Evolutionary conservation across 2,329 filamentous ascomycete species (phyloP), one percentile per base, ranked within the genome.

Genomic region (Chaetomium sp.): DNA sequence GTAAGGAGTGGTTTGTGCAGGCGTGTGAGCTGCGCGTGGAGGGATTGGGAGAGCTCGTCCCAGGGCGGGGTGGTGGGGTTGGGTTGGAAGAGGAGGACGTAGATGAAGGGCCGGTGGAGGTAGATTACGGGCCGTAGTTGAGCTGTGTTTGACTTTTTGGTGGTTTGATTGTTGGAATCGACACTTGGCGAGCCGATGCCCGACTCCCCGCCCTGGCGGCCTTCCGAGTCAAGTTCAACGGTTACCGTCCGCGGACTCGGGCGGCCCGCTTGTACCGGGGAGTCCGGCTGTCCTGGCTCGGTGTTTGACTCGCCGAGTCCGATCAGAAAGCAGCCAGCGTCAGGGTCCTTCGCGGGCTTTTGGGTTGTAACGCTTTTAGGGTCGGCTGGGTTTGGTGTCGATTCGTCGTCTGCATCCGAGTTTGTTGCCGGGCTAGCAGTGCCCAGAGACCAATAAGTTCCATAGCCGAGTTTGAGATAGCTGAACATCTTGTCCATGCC

Each of bases 41-140:
- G 76, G 1, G 83, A 84, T 54, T 81, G 81, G 72, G 89, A 89
- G 8, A 88, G 75, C 0, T 78, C 71, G n/a, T 83, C 79, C 74
- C 80, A 83, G 4, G 82, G 82, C 1, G 86, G 84, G 61, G 85
- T 81, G 7, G 89, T 88, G 55, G 81, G 81, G 49, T 81, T 81
- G 50, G 83, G 78, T 56, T 83, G 78, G 75, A 94, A 94, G 4
- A 95, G 79, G 66, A 95, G 89, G 1, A 88, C 85, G 74, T 91
- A 93, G 56, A 94, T 84, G 75, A 94, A 94, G 0, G 91, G 91
- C 27, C 83, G 85, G 74, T 88, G 87, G 54, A 89, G 84, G 72
- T 93, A 93, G 57, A 93, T 84, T 7, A 93, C 83, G 1, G 91
- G 88, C 0, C 88, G 85, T 50, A 93, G 75, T 70, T 83, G 85